phyloP scores from a whole-genome alignment of 1,284 basidiomycete genomes.

The Rhodotorula sp. region DNA sequence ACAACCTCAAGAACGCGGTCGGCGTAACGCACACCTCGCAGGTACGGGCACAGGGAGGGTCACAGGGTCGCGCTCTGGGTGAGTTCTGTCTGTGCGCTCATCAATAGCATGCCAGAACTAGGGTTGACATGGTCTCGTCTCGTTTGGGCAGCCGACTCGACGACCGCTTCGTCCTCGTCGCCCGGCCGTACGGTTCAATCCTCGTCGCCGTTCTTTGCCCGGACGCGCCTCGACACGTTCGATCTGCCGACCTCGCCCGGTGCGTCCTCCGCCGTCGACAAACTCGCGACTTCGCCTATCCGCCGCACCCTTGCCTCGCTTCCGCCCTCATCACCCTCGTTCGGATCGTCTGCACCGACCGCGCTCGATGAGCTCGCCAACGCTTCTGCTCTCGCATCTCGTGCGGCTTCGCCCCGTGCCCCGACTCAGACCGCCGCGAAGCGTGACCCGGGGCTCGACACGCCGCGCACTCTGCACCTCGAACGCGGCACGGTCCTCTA shows the following conservation, averaged over 20 bases:
- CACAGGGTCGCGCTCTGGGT: background rate
- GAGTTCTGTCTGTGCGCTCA: too few species aligned
- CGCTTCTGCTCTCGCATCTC: background rate
- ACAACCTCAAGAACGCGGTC: conserved; percentile 6
- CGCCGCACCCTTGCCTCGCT: conserved; percentile 3
- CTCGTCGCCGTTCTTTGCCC: conserved; percentile 26
- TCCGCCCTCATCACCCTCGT: conserved; percentile 23
- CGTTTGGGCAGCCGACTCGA: background rate
- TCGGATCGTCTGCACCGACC: background rate
- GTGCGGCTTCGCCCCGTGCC: background rate
- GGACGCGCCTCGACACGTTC: conserved; percentile 28
- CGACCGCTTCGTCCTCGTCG: conserved; percentile 23
- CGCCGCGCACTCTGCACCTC: conserved; percentile 11
- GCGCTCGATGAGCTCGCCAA: conserved; percentile 4
- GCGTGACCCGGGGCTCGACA: background rate
- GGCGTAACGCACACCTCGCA: background rate
- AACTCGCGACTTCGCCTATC: conserved; percentile 10
- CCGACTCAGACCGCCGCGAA: background rate
- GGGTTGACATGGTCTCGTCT: background rate
- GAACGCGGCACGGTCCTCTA: conserved; percentile 26
- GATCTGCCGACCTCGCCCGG: conserved; percentile 31
- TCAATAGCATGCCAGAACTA: too few species aligned
- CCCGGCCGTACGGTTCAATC: conserved; percentile 4
- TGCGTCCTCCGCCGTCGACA: background rate
- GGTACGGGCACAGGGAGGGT: background rate